phyloP scores from a whole-genome alignment of 2,329 filamentous ascomycete species.

The Fusarium sulawesiense region DNA sequence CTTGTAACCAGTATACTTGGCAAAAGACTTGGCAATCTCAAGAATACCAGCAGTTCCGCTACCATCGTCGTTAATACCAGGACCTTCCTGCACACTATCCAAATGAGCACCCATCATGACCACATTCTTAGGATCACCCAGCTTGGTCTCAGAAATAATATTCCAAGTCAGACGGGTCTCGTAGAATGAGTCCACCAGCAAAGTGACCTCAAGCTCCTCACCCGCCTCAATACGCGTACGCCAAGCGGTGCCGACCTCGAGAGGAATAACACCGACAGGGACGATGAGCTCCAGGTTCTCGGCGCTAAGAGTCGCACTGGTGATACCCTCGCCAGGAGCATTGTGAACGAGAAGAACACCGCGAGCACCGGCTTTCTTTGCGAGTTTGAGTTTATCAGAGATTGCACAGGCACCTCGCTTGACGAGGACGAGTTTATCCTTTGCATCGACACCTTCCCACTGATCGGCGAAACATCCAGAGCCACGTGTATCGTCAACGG shows the following conservation, averaged over 20 bases:
- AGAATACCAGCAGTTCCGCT: constrained; percentile 54
- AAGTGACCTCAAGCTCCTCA: constrained; percentile 50
- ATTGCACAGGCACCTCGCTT: constrained; percentile 59
- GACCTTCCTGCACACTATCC: constrained; percentile 54
- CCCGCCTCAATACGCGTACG: constrained; percentile 48
- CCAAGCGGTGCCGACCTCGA: constrained; percentile 53
- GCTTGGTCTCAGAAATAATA: constrained; percentile 57
- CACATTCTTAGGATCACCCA: constrained; percentile 56
- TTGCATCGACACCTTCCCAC: constrained; percentile 58
- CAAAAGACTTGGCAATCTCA: constrained; percentile 53
- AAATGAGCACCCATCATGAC: constrained; percentile 57
- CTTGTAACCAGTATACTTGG: constrained; percentile 53
- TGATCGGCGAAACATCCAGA: constrained; percentile 57
- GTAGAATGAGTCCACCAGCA: constrained; percentile 53
- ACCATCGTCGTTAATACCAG: constrained; percentile 57
- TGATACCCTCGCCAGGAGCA: constrained; percentile 55
- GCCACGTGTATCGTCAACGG: constrained; percentile 53
- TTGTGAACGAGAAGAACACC: constrained; percentile 72
- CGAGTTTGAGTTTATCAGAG: constrained; percentile 57
- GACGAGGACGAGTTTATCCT: constrained; percentile 58
- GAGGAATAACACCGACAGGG: constrained; percentile 53
- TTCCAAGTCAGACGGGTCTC: constrained; percentile 55
- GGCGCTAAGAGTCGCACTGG: constrained; percentile 65
- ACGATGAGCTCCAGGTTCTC: constrained; percentile 52
- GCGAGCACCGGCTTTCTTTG: constrained; percentile 55